A percentile compares a stretch with the other conserved stretches of the same genome.
These are phyloP conservation scores for Flueggea neowawraea DNA, from an alignment of 441 rosid genomes.

Conservation along the genomic window DNA sequence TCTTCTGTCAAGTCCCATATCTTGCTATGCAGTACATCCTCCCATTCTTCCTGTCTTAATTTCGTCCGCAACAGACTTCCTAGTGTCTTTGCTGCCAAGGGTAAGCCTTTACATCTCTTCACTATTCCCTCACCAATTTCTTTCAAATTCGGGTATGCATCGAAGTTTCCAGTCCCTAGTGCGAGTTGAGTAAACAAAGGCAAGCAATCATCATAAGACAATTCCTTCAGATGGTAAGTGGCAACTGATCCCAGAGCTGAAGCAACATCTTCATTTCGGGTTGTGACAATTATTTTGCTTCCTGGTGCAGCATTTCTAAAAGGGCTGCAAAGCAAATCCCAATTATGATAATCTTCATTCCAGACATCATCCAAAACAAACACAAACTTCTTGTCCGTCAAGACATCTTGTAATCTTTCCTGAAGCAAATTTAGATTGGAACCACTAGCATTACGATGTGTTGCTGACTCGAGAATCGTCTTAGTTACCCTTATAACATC, in stretches of 20 bases:
- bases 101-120: background rate
- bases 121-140: conserved; percentile 1
- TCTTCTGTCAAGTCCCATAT: background rate
- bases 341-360: conserved; percentile 2
- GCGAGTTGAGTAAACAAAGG: background rate
- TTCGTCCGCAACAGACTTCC: background rate
- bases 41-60: background rate
- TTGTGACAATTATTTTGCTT: conserved; percentile 20
- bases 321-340: background rate
- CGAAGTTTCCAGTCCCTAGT: background rate
- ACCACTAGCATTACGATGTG: background rate
- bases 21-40: background rate
- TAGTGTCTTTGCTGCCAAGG: background rate
- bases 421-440: conserved; percentile 1
- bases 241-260: background rate
- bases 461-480: background rate
- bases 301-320: background rate
- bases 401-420: background rate
- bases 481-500: conserved; percentile 1
- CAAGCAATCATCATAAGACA: background rate
- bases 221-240: background rate
- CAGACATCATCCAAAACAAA: conserved; percentile 23
- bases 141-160: background rate
- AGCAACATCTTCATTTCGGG: conserved; percentile 10
- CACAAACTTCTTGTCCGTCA: conserved; percentile 6